These are phyloP conservation scores for Nephelium lappaceum DNA, from an alignment of 345 rosid genomes.

Conservation along the genomic window DNA sequence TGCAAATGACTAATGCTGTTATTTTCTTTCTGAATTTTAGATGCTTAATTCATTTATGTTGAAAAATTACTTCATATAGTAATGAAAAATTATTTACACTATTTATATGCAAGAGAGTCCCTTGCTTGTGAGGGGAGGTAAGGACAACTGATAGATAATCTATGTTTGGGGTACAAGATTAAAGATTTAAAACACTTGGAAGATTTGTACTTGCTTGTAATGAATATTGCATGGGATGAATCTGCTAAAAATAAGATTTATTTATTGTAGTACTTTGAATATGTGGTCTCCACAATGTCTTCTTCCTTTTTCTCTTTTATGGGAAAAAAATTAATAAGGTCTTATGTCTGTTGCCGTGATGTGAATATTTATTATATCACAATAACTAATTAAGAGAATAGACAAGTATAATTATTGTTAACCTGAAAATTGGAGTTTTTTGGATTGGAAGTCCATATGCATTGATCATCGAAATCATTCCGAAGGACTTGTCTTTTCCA, in stretches of 20 bases:
- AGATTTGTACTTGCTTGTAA: neutral
- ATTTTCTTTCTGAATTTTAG: neutral
- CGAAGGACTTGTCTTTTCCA: constrained; percentile 1
- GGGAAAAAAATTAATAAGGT: neutral
- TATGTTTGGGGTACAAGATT: neutral
- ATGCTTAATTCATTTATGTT: neutral
- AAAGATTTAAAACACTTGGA: neutral
- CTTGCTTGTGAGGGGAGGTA: too few relatives aligned
- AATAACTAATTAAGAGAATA: neutral
- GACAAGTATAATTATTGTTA: neutral
- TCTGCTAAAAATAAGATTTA: neutral
- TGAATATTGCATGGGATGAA: neutral
- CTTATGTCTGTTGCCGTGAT: neutral
- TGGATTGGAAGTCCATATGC: neutral
- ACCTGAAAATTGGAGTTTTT: neutral
- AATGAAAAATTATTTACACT: neutral
- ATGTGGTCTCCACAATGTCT: neutral
- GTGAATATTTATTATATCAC: neutral
- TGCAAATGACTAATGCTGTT: neutral
- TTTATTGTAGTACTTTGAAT: neutral
- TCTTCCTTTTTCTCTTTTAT: neutral
- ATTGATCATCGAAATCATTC: neutral
- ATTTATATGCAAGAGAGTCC: too few relatives aligned
- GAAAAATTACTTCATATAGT: neutral
- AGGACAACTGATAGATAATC: neutral